Conservation (phyloP, 2,329 filamentous ascomycete genomes). For the Clarireedia homoeocarpa region DNA sequence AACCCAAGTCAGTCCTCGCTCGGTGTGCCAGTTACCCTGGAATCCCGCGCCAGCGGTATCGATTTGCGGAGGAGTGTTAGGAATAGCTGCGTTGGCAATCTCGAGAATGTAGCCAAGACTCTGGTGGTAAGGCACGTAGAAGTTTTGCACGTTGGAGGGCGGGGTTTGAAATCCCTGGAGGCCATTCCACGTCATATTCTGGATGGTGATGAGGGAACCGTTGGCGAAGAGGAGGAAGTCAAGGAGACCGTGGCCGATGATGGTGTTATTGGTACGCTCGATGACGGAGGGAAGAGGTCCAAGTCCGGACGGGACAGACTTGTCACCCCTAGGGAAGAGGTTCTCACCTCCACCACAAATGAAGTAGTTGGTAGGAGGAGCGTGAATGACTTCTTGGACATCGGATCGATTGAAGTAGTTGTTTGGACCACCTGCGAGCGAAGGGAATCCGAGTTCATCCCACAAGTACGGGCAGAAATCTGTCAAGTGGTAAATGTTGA, state of each 20-base stretch:
- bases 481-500: slow-evolving; percentile 55
- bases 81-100: slow-evolving; percentile 12
- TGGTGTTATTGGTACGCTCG: slow-evolving; percentile 49
- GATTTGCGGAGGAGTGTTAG: slow-evolving; percentile 12
- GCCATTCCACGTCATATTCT: slow-evolving; percentile 67
- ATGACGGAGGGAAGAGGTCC: slow-evolving; percentile 51
- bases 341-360: slow-evolving; percentile 43
- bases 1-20: slow-evolving; percentile 54
- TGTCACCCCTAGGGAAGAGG: slow-evolving; percentile 39
- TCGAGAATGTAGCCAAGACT: slow-evolving; percentile 41
- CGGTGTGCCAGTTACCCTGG: slow-evolving; percentile 47
- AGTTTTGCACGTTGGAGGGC: slow-evolving; percentile 16
- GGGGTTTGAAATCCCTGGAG: slow-evolving; percentile 50
- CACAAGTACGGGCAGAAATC: slow-evolving; percentile 34
- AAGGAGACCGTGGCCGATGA: slow-evolving; percentile 54
- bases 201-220: slow-evolving; percentile 55
- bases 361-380: slow-evolving; percentile 42
- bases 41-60: slow-evolving; percentile 25
- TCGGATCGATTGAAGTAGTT: slow-evolving; percentile 56
- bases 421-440: slow-evolving; percentile 43
- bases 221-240: slow-evolving; percentile 57
- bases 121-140: slow-evolving; percentile 36
- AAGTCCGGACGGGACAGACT: slow-evolving; percentile 39
- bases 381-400: slow-evolving; percentile 52
- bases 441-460: slow-evolving; percentile 31